Conservation (phyloP, 495 filamentous ascomycete species). For the Antarctomyces pellizariae region DNA sequence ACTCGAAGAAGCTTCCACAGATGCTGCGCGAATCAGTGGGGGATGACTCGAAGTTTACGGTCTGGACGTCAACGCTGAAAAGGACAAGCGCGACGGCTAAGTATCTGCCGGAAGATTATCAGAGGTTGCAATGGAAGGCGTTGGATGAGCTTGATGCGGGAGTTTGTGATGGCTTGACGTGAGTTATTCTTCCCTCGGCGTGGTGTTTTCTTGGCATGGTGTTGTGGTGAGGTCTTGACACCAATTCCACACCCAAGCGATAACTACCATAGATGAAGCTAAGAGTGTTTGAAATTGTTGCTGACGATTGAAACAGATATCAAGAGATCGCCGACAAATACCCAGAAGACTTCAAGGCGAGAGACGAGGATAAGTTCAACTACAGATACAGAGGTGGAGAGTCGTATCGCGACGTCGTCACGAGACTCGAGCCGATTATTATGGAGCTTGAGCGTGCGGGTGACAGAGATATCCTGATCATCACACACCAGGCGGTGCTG, state of each 20-base stretch:
- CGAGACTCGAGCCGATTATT: slow-evolving; percentile 93
- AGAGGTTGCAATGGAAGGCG: slow-evolving; percentile 95
- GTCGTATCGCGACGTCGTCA: slow-evolving; percentile 92
- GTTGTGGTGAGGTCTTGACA: too few relatives aligned
- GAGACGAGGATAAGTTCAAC: slow-evolving; percentile 96
- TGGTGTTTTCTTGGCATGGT: too few relatives aligned
- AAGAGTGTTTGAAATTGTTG: too few relatives aligned
- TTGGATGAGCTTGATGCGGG: slow-evolving; percentile 92
- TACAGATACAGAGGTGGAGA: slow-evolving; percentile 96
- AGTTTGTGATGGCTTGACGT: slow-evolving; percentile 85
- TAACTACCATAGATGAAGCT: too few relatives aligned
- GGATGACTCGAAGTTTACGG: slow-evolving; percentile 57
- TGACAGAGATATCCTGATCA: slow-evolving; percentile 93
- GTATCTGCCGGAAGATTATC: slow-evolving; percentile 49
- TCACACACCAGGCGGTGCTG: slow-evolving; percentile 90
- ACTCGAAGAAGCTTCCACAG: slow-evolving; percentile 58
- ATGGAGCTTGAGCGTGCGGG: slow-evolving; percentile 94
- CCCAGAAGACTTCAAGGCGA: slow-evolving; percentile 80
- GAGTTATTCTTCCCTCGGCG: too few relatives aligned
- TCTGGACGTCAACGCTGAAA: slow-evolving; percentile 90
- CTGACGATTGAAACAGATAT: too few relatives aligned
- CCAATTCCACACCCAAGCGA: too few relatives aligned
- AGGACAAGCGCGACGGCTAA: slow-evolving; percentile 83
- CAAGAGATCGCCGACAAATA: slow-evolving; percentile 74
- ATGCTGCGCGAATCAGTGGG: slow-evolving; percentile 64